These are phyloP conservation scores for Tarenaya hassleriana DNA, from an alignment of 345 rosid species.

Conservation along the genomic window DNA sequence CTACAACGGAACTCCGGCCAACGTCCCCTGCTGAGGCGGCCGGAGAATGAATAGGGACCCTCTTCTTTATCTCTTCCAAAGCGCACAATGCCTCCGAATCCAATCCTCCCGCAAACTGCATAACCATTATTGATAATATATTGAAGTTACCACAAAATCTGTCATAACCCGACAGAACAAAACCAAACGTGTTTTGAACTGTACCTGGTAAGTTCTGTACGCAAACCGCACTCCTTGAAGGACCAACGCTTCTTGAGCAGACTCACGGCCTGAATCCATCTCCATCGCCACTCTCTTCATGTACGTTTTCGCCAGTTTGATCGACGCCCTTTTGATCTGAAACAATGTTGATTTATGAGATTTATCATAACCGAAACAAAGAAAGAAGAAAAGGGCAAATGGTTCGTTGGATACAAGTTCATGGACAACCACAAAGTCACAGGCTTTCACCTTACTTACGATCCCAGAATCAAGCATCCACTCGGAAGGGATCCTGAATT, in stretches of 20 bases:
- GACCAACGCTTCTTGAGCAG: constrained; percentile 63
- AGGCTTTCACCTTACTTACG: constrained; percentile 39
- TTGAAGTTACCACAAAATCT: neutral
- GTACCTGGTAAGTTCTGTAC: constrained; percentile 78
- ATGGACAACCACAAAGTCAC: neutral
- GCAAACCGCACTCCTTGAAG: constrained; percentile 82
- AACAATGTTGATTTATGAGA: neutral
- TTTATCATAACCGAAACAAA: neutral
- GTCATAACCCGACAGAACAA: neutral
- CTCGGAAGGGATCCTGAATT: constrained; percentile 60
- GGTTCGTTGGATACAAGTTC: neutral
- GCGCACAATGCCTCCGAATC: constrained; percentile 82
- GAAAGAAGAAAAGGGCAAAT: neutral
- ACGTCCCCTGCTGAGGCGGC: constrained; percentile 35
- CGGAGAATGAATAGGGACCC: constrained; percentile 44
- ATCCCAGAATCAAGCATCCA: constrained; percentile 93
- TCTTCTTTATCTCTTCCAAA: constrained; percentile 72
- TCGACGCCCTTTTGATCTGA: constrained; percentile 65
- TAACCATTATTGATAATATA: constrained; percentile 1
- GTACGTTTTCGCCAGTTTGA: constrained; percentile 70
- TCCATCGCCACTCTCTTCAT: constrained; percentile 72
- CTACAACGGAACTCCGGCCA: constrained; percentile 48
- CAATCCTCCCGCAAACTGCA: constrained; percentile 82
- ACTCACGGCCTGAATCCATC: constrained; percentile 53
- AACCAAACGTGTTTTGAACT: no score